Base-by-base conservation (phyloP, 371 early-diverging fungal genomes). In the Lichtheimia ramosa region DNA sequence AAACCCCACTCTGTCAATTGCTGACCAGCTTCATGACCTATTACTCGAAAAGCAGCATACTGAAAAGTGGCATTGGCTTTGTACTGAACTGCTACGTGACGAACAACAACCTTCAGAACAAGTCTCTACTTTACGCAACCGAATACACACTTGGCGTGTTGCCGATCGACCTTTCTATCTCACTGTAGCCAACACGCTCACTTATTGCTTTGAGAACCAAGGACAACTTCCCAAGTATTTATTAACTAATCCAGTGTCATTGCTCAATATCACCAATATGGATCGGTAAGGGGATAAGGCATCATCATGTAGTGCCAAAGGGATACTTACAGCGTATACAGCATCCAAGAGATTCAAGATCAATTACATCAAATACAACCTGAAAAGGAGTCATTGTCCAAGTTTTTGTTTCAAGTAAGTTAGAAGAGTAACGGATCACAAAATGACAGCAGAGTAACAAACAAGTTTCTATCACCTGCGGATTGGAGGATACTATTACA, bases 401-500 rank as follows among this genome's bases (percentile, higher is more conserved):
- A 18, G 14, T 54, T 61, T 48, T 20, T 61, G 1, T 61, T 61
- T 21, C 24, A 61, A 34, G 55, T 61, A 54, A 16, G 24, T 41
- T 41, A 34, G 2, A 13, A 49, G 3, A 0, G 25, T 27, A 13
- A 15, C 25, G 5, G 13, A 41, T 16, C 2, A 1, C 0, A 43
- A 12, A 12, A 25, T 12, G 16, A 15, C 1, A 18, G 5, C 41
- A 25, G 21, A 18, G 10, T 20, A 34, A 20, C 48, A 13, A n/a
- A 3, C 21, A 43, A 67, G 69, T 55, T 43, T 25, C 52, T 69
- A 40, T 4, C 39, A 25, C 68, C 61, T 13, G 51, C 48, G 10
- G 71, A 71, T 46, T 59, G 64, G 56, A 55, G 71, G 4, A 40
- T 64, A 3, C 64, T 61, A 24, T 43, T 71, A 10, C 57, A 43